A percentile compares a stretch with the other conserved stretches of the same genome.
These are phyloP conservation scores for Diaporthe citri DNA, from an alignment of 2,329 filamentous ascomycete genomes.

Conservation along the genomic window DNA sequence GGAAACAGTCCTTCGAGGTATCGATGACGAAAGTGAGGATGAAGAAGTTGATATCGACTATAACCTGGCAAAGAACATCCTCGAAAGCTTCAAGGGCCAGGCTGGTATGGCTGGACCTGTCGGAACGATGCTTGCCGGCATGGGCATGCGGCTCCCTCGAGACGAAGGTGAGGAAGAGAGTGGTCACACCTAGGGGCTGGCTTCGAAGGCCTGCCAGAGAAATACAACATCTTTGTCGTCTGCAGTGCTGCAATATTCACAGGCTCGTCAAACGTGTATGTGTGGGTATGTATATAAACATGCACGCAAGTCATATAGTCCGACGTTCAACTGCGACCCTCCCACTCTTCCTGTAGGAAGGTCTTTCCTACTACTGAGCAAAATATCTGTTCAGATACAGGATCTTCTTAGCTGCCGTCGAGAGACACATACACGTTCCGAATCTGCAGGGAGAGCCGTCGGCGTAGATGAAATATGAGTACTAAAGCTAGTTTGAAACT, in stretches of 20 bases:
- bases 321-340: not conserved
- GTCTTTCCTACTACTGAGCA: no score
- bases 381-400: not conserved
- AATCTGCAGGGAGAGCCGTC: no score
- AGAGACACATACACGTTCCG: no score
- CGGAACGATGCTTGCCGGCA: conserved; percentile 86
- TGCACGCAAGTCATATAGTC: not conserved
- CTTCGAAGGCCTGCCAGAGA: not conserved
- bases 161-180: conserved; percentile 74
- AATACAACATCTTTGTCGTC: not conserved
- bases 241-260: not conserved
- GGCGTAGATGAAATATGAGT: no score
- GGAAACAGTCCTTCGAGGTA: conserved; percentile 45
- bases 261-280: no score
- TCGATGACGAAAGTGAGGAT: conserved; percentile 63
- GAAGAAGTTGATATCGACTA: conserved; percentile 83
- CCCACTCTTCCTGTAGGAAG: not conserved
- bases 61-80: conserved; percentile 88
- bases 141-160: conserved; percentile 85
- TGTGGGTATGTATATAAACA: no score
- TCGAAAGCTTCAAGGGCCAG: conserved; percentile 94
- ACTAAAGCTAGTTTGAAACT: no score
- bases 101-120: conserved; percentile 87
- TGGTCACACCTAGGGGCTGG: not conserved
- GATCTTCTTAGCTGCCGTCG: not conserved